Evolutionary conservation across 176 grass and related monocot genomes (phyloP), one percentile per base, ranked within the genome.

Genomic region (Musa acuminata): DNA sequence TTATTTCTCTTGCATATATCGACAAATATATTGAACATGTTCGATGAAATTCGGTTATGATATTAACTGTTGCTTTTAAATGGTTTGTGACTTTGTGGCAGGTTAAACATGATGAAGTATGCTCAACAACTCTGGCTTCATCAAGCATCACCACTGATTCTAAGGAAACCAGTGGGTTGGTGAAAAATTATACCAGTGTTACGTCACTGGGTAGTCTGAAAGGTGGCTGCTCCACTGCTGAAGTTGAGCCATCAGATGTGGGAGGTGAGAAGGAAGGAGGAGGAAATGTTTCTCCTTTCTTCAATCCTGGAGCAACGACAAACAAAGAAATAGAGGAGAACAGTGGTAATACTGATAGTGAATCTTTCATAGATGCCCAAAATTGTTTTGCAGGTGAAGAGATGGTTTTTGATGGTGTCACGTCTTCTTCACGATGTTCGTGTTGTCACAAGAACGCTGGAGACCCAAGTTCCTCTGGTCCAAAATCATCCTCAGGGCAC

Each of bases 401-500:
- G 54, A 71, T 63, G 49, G 83, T 14, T 75, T 3, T 13, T 69
- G 89, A 85, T 21, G 73, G 74, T 55, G 78, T 49, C 65, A 88
- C 53, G 67, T n/a, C 80, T 60, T 72, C 53, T 13, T 48, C 75
- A 50, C 83, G 73, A 16, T 63, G n/a, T 76, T 76, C 49, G 11
- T 64, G 73, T 52, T 53, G 81, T 52, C 77, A 60, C 57, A 21
- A 75, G 8, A 83, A 91, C 21, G 75, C 62, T 11, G 53, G 20
- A 62, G 83, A 84, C 52, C 22, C 35, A 13, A 72, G 51, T 52
- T 73, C 76, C 0, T 87, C 82, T 27, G 90, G 83, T 52, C 79
- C 75, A 16, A 77, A 75, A 51, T 59, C 83, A 9, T 81, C 87
- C 53, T 92, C 89, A 6, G 87, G 83, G 54, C 85, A 82, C 60